These are phyloP conservation scores for Gracilariopsis chorda DNA, from an alignment of 23 red algal genomes.

Conservation along the genomic window DNA sequence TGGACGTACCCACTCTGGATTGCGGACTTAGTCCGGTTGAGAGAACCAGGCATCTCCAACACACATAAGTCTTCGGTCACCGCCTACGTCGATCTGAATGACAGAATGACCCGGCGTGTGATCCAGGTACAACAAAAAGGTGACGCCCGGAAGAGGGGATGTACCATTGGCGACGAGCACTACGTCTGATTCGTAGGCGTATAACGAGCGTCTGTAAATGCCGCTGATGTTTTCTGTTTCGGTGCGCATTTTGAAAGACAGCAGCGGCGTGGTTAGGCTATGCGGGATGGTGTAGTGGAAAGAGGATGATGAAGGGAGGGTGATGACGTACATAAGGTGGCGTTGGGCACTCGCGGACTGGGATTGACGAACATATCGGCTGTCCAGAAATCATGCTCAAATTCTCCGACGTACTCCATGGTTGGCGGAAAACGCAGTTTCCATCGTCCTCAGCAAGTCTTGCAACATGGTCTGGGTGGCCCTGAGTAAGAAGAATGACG, in stretches of 20 bases:
- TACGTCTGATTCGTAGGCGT: not conserved
- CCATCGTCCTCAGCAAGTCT: not conserved
- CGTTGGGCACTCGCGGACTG: not conserved
- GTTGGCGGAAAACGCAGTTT: conserved; percentile 1
- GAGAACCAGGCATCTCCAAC: conserved; percentile 28
- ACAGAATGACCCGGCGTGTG: conserved; percentile 38
- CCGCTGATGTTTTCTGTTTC: not conserved
- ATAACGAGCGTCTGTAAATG: not conserved
- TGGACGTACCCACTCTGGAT: conserved; percentile 28
- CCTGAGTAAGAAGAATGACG: conserved; percentile 23
- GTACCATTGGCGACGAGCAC: not conserved
- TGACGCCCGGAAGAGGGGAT: not conserved
- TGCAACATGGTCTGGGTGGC: conserved; percentile 41
- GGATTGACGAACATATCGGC: conserved; percentile 29
- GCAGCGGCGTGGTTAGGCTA: too few species aligned
- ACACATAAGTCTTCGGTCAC: not conserved
- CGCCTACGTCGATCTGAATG: not conserved
- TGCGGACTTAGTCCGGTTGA: not conserved
- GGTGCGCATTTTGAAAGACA: too few species aligned
- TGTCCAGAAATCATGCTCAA: conserved; percentile 47
- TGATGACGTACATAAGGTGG: not conserved
- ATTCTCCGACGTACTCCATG: not conserved
- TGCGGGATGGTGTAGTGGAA: too few species aligned
- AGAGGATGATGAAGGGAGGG: too few species aligned
- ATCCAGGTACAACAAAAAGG: not conserved